A percentile compares a stretch with the other conserved stretches of the same genome.
Conservation (phyloP, 768 basidiomycete species). For the Thelephora ganbajun region DNA sequence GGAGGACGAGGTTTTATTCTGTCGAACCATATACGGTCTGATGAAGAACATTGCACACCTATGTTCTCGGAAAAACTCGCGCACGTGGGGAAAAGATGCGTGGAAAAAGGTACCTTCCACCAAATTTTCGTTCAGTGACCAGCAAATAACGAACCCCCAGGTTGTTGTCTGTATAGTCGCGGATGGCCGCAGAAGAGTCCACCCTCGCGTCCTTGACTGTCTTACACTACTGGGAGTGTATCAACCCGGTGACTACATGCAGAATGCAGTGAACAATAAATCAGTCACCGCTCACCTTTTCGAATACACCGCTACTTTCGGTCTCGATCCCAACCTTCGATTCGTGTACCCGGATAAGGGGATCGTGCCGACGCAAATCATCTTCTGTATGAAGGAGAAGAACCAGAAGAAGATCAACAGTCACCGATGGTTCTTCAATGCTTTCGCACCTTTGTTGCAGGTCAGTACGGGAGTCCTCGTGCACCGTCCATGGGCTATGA, state of each 20-base stretch:
- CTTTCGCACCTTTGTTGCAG: constrained; percentile 71
- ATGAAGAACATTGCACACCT: constrained; percentile 79
- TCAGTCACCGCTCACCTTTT: constrained; percentile 67
- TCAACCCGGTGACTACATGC: constrained; percentile 52
- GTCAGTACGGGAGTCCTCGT: constrained; percentile 22
- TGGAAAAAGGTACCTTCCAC: constrained; percentile 74
- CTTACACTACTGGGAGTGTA: constrained; percentile 89
- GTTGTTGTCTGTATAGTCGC: constrained; percentile 90
- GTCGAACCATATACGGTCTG: constrained; percentile 87
- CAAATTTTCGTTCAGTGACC: neutral
- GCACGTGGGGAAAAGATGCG: constrained; percentile 91
- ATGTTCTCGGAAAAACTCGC: constrained; percentile 76
- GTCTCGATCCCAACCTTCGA: constrained; percentile 62
- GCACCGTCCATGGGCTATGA: neutral
- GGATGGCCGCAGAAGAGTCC: constrained; percentile 72
- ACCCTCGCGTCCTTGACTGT: constrained; percentile 77
- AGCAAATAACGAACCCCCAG: constrained; percentile 19
- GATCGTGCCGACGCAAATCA: constrained; percentile 87
- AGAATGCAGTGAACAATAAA: constrained; percentile 55
- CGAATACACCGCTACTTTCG: constrained; percentile 79
- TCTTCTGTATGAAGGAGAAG: constrained; percentile 85
- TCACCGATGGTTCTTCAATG: constrained; percentile 97
- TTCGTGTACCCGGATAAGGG: constrained; percentile 88
- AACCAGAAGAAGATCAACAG: constrained; percentile 97
- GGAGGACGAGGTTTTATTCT: constrained; percentile 87